Evolutionary conservation across 371 early-diverging fungal species (phyloP).

Genomic region (Smittium mucronatum): DNA sequence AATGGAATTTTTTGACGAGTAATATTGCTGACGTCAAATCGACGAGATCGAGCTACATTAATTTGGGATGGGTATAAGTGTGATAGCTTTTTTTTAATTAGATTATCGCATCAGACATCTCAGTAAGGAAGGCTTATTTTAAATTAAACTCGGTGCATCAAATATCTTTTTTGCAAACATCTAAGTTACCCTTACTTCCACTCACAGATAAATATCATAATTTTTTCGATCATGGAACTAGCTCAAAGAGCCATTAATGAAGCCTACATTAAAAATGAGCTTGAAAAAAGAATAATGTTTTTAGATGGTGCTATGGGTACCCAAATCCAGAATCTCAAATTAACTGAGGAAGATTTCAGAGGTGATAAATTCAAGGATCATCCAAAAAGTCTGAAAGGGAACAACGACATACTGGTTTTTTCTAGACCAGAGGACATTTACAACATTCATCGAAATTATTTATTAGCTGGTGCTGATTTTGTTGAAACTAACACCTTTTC

Average conservation of each 20-base stretch:
- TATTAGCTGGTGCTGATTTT: slow-evolving; percentile 84
- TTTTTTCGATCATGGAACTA: too few species aligned
- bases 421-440: slow-evolving; percentile 79
- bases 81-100: too few species aligned
- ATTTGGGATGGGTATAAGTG: too few species aligned
- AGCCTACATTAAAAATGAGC: slow-evolving; percentile 56
- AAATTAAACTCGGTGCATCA: too few species aligned
- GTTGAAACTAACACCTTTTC: slow-evolving; percentile 92
- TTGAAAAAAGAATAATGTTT: slow-evolving; percentile 75
- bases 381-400: slow-evolving; percentile 74
- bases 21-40: too few species aligned
- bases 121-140: too few species aligned
- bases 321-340: slow-evolving; percentile 71
- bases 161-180: too few species aligned
- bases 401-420: slow-evolving; percentile 84
- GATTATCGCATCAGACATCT: too few species aligned
- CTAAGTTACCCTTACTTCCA: too few species aligned
- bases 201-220: too few species aligned
- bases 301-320: slow-evolving; percentile 90
- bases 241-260: slow-evolving; percentile 15
- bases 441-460: slow-evolving; percentile 71
- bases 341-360: slow-evolving; percentile 72
- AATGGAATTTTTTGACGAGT: too few species aligned
- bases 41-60: too few species aligned
- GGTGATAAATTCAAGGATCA: slow-evolving; percentile 68